Evolutionary conservation across 2,329 filamentous ascomycete genomes (phyloP), one percentile per base, ranked within the genome.

Genomic region (Laburnicola sp.): DNA sequence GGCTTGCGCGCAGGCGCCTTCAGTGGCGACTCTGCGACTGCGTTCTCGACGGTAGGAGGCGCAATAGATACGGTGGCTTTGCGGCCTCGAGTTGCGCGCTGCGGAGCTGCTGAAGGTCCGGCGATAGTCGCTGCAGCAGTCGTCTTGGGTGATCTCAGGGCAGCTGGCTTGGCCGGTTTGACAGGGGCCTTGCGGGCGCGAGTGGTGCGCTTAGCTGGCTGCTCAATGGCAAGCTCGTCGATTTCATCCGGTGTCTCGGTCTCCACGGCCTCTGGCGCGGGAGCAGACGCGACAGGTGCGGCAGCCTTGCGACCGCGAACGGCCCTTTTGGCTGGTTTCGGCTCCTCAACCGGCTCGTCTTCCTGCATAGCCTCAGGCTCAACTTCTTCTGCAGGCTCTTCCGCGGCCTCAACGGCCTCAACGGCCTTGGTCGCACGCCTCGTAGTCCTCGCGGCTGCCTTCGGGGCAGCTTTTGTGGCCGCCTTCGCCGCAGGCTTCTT

Each of bases 1-100:
- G 57, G 60, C 48, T 66, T 69, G 40, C 64, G 62, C 7, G 66
- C 62, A 16, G 63, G 63, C 26, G 57, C 51, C 47, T 63, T 64
- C 39, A 63, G 55, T 2, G 65, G 65, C n/a, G 64, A 68, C 6
- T 62, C 57, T 42, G 58, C 53, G 37, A 27, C 16, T 1, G 58
- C 42, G 3, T 53, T 42, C 9, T 16, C 25, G 25, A 21, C 25
- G 9, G 23, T 8, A 3, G 37, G 37, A 8, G 37, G 25, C 10
- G 37, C 37, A 11, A 40, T 27, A 1, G 37, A 27, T 21, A 46
- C 48, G 16, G 58, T 53, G 32, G 46, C 57, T 53, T 57, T 58
- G 47, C 59, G 63, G 8, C 54, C 63, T 32, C 65, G 62, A 32
- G 60, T 64, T 22, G 59, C 49, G 39, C 60, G 41, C 26, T 61